These are phyloP conservation scores for Linaria vulgaris DNA, from an alignment of 257 asterid species.

Conservation along the genomic window DNA sequence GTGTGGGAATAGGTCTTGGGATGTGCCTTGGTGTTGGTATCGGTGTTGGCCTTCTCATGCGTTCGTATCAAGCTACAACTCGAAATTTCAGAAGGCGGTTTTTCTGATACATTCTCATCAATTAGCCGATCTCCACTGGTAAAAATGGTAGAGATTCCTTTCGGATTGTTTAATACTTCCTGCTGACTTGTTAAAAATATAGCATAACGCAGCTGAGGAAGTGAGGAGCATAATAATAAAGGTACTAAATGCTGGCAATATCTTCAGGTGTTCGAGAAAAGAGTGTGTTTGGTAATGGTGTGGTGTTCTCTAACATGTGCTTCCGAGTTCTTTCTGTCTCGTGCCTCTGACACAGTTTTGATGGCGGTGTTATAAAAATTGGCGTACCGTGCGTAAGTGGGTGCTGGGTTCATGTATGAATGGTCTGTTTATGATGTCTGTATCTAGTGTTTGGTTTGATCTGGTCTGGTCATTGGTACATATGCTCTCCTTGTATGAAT, in stretches of 20 bases:
- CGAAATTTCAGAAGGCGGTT: slow-evolving; percentile 51
- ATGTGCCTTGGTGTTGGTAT: slow-evolving; percentile 65
- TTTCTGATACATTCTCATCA: slow-evolving; percentile 32
- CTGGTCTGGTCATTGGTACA: slow-evolving; percentile 17
- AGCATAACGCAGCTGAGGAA: slow-evolving; percentile 21
- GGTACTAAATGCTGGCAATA: slow-evolving; percentile 1
- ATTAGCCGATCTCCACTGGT: slow-evolving; percentile 9
- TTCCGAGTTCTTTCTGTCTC: slow-evolving; percentile 18
- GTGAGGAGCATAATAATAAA: slow-evolving; percentile 24
- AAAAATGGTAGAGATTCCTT: slow-evolving; percentile 1
- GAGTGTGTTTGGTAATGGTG: slow-evolving; percentile 18
- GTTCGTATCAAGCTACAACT: slow-evolving; percentile 53
- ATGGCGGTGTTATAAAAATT: slow-evolving; percentile 6
- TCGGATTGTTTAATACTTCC: slow-evolving; percentile 25
- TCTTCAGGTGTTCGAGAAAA: slow-evolving; percentile 3
- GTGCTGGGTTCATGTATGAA: slow-evolving; percentile 26
- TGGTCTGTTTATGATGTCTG: slow-evolving; percentile 28
- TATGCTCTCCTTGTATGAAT: slow-evolving; percentile 23
- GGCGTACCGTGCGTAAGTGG: slow-evolving; percentile 12
- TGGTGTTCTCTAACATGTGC: slow-evolving; percentile 13
- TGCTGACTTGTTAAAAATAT: slow-evolving; percentile 18
- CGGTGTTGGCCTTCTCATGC: slow-evolving; percentile 55
- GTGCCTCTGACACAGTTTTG: slow-evolving; percentile 19
- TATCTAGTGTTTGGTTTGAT: slow-evolving; percentile 23
- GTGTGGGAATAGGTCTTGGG: slow-evolving; percentile 63